Base-by-base conservation (phyloP, 83 land plant genomes). In the Picea abies region DNA sequence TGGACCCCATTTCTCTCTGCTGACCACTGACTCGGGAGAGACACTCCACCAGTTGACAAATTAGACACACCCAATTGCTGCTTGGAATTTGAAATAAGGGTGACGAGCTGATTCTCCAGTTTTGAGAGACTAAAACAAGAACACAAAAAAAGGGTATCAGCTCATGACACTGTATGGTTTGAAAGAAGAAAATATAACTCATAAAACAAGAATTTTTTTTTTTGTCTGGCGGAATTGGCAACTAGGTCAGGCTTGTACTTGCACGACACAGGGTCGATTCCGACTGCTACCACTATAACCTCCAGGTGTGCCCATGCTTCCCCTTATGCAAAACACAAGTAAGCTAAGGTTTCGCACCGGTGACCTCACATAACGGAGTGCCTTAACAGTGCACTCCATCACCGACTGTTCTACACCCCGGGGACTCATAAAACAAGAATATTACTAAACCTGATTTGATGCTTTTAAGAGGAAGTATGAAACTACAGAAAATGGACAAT, bases 41-140 rank as follows among this genome's bases (percentile, higher is more conserved):
- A 56, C 12, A 56, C 60, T 58, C 80, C 80, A 78, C 22, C 63
- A 78, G 29, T 60, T 60, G 80, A 58, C 49, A 26, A 14, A 60
- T 56, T 78, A 29, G 64, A 56, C 26, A 35, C 56, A 58, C 22
- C 29, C 8, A 29, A 3, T 26, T 78, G 80, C 60, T 47, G 19
- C 29, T 76, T 85, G 58, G 65, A 63, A 44, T 83, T 86, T 79
- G 85, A 41, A 78, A 86, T 64, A n/a, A 70, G 58, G 20, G 25
- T 80, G 16, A 49, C 79, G 47, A 86, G 69, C 44, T 63, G 85
- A 58, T 41, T 83, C 75, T 83, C 80, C 70, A 86, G 41, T 60
- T 86, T 85, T 29, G 85, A 76, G 26, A 86, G 84, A 49, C 88
- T 86, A 60, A 29, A 58, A 78, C 23, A n/a, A 44, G 77, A 73